Evolutionary conservation across 2,329 filamentous ascomycete species (phyloP).

Genomic region (Colletotrichum sp.): DNA sequence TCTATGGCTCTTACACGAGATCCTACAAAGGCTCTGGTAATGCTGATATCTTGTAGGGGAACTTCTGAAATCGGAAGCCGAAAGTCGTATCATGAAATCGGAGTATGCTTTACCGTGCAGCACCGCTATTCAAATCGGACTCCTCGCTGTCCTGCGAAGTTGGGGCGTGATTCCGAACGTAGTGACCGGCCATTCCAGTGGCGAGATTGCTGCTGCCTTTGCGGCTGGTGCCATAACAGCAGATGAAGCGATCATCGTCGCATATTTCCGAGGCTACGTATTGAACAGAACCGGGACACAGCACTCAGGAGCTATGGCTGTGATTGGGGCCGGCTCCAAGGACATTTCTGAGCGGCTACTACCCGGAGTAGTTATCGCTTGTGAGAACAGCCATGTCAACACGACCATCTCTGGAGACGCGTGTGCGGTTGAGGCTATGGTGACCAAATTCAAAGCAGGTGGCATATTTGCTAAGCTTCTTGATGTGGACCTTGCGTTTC

Average conservation of each 20-base stretch:
- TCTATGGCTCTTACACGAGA: background rate
- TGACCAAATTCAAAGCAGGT: constrained; percentile 30
- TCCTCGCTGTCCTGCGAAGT: constrained; percentile 41
- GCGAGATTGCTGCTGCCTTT: constrained; percentile 51
- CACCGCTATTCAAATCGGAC: constrained; percentile 40
- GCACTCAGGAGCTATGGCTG: constrained; percentile 37
- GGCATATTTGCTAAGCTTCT: constrained; percentile 34
- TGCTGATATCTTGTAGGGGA: constrained; percentile 11
- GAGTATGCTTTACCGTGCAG: constrained; percentile 35
- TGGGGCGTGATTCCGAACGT: constrained; percentile 34
- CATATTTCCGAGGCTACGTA: constrained; percentile 38
- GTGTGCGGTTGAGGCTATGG: constrained; percentile 25
- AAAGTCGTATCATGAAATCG: constrained; percentile 1
- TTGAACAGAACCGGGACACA: background rate
- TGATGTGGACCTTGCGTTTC: constrained; percentile 44
- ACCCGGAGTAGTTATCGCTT: constrained; percentile 29
- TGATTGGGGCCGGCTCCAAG: constrained; percentile 36
- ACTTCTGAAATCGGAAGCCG: background rate
- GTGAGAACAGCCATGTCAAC: constrained; percentile 33
- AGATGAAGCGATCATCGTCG: constrained; percentile 38
- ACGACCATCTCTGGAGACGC: constrained; percentile 30
- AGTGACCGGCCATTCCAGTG: constrained; percentile 47
- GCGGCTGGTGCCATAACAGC: constrained; percentile 38
- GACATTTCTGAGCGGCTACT: constrained; percentile 30
- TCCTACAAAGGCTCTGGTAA: background rate